These are phyloP conservation scores for Eucalyptus curtisii DNA, from an alignment of 345 rosid species.

Conservation along the genomic window DNA sequence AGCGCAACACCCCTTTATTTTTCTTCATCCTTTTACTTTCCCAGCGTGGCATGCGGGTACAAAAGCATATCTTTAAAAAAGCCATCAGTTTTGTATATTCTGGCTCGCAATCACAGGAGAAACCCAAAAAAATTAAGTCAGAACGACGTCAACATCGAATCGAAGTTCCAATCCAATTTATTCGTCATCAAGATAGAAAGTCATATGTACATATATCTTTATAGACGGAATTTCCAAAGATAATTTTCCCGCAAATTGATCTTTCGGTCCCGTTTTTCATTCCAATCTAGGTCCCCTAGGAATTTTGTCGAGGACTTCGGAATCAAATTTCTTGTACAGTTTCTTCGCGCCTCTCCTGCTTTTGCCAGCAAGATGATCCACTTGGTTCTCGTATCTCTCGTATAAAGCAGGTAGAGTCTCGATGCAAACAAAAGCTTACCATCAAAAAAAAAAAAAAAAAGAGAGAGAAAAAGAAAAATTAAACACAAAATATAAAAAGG, in stretches of 20 bases:
- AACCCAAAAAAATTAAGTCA: neutral
- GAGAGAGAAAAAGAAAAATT: neutral
- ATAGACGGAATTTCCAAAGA: rapidly evolving
- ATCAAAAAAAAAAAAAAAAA: neutral
- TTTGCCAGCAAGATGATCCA: slow-evolving; percentile 19
- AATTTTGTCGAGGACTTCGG: slow-evolving; percentile 32
- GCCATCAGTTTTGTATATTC: neutral
- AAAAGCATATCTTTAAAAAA: neutral
- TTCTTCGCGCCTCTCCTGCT: slow-evolving; percentile 15
- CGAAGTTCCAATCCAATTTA: neutral
- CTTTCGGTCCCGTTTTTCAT: neutral
- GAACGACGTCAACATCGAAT: neutral
- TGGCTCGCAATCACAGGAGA: neutral
- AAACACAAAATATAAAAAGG: neutral
- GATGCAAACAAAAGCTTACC: slow-evolving; percentile 23
- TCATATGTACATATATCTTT: neutral
- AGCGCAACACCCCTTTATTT: neutral
- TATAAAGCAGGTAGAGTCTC: slow-evolving; percentile 29
- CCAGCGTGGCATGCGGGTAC: neutral
- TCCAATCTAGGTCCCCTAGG: slow-evolving; percentile 23
- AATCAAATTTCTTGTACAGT: slow-evolving; percentile 15
- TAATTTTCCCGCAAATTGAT: neutral
- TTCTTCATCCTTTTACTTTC: neutral
- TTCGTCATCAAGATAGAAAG: neutral
- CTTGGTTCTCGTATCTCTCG: slow-evolving; percentile 23